phyloP scores from a whole-genome alignment of 169 alveolate genomes.

The Eimeria sp. region DNA sequence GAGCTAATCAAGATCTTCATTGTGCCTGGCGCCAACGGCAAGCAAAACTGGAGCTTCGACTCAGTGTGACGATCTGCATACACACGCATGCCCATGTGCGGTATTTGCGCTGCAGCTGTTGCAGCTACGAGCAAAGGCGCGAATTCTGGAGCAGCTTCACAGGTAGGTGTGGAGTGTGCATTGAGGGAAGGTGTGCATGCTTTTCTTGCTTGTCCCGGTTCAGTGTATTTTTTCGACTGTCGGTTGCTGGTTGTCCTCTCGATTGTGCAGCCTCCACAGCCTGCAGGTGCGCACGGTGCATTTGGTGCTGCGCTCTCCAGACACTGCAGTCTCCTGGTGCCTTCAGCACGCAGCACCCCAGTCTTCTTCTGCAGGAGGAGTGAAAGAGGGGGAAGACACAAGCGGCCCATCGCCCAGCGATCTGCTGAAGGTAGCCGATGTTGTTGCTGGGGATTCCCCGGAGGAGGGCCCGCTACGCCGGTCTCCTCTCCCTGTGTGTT shows the following conservation, averaged over 20 bases:
- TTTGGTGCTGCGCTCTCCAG: slow-evolving; percentile 45
- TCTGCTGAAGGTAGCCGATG: not conserved
- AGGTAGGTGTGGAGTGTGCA: not conserved
- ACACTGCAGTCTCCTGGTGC: not conserved
- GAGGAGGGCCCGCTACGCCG: not conserved
- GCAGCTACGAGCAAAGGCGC: slow-evolving; percentile 78
- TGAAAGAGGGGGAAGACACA: not conserved
- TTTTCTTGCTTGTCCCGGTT: not conserved
- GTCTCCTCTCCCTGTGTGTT: not conserved
- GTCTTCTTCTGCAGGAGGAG: not conserved
- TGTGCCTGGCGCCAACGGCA: not conserved
- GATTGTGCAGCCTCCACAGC: slow-evolving; percentile 65
- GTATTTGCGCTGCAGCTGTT: slow-evolving; percentile 53
- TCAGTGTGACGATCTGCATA: not conserved
- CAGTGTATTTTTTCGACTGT: not conserved
- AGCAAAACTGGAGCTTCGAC: not conserved
- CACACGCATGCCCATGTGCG: not conserved
- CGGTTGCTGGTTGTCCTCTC: not conserved
- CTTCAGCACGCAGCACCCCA: not conserved
- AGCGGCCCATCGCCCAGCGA: not conserved
- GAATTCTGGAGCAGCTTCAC: slow-evolving; percentile 56
- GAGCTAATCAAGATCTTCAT: not conserved
- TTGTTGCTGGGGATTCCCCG: not conserved
- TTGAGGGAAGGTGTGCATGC: not conserved
- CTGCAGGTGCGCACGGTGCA: slow-evolving; percentile 30